phyloP scores from a whole-genome alignment of 176 grass and related monocot genomes.

The Phyllostachys edulis region DNA sequence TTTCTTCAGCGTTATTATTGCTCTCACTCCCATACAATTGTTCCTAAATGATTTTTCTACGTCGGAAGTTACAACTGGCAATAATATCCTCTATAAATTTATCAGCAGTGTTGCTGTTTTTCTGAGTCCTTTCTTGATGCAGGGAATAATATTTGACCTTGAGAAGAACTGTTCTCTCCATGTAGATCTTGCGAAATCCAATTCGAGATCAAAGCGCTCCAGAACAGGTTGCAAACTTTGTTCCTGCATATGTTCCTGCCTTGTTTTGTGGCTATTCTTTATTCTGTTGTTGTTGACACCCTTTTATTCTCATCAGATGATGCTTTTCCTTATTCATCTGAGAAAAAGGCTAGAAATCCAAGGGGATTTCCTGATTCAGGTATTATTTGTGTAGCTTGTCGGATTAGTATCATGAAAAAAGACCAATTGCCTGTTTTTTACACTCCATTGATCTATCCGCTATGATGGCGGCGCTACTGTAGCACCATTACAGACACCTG shows the following conservation, averaged over 20 bases:
- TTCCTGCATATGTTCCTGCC: not conserved
- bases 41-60: not conserved
- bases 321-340: slow-evolving; percentile 35
- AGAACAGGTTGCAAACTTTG: slow-evolving; percentile 56
- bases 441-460: not conserved
- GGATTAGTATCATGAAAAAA: not conserved
- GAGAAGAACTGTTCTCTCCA: slow-evolving; percentile 79
- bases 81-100: not conserved
- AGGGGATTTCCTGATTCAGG: slow-evolving; percentile 69
- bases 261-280: not conserved
- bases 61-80: not conserved
- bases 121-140: slow-evolving; percentile 9
- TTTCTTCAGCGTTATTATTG: not conserved
- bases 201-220: slow-evolving; percentile 81
- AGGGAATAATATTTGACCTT: slow-evolving; percentile 94
- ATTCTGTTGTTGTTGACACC: not conserved
- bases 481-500: slow-evolving; percentile 5
- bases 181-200: slow-evolving; percentile 90
- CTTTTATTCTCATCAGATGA: slow-evolving; percentile 44
- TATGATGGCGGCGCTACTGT: not conserved
- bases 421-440: not conserved
- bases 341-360: slow-evolving; percentile 56
- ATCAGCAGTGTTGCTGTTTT: not conserved
- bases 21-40: not conserved
- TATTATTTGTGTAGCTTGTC: slow-evolving; percentile 34